These are phyloP conservation scores for Nitzschia sp. DNA, from an alignment of 108 stramenopile genomes.

Conservation along the genomic window DNA sequence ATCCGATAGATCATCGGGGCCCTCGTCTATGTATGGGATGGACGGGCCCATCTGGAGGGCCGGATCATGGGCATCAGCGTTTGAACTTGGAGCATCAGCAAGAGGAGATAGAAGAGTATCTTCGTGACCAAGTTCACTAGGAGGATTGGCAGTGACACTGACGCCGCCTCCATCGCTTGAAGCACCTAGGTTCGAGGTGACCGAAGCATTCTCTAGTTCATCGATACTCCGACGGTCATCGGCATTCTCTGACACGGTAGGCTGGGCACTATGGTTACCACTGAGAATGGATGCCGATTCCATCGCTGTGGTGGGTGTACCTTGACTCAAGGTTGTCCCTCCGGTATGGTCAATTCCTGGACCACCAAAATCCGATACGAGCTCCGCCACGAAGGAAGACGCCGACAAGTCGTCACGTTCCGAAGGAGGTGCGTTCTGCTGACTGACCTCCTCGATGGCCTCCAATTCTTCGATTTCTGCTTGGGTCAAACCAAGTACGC, in stretches of 20 bases:
- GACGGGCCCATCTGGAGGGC: neutral
- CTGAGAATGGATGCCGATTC: conserved; percentile 37
- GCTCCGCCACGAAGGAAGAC: conserved; percentile 43
- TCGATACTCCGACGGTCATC: conserved; percentile 20
- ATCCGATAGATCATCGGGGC: conserved; percentile 5
- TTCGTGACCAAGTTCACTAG: conserved; percentile 39
- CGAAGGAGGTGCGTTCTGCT: conserved; percentile 70
- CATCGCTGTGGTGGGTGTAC: conserved; percentile 48
- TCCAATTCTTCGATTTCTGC: conserved; percentile 70
- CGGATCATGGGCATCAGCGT: neutral
- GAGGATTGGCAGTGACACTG: conserved; percentile 52
- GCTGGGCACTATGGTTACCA: conserved; percentile 30
- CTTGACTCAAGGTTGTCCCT: conserved; percentile 24
- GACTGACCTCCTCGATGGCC: conserved; percentile 72
- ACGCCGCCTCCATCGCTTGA: conserved; percentile 29
- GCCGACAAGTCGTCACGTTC: conserved; percentile 54
- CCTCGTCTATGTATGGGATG: neutral
- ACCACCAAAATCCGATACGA: conserved; percentile 47
- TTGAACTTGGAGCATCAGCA: neutral
- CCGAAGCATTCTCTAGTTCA: conserved; percentile 27
- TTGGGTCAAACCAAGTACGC: conserved; percentile 60
- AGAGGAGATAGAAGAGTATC: conserved; percentile 13
- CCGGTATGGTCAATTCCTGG: conserved; percentile 6
- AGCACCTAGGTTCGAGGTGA: conserved; percentile 22
- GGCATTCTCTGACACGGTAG: neutral